Evolutionary conservation across 1,139 yeast genomes (phyloP), one percentile per base, ranked within the genome.

Genomic region (Lodderomyces metapsilosis): DNA sequence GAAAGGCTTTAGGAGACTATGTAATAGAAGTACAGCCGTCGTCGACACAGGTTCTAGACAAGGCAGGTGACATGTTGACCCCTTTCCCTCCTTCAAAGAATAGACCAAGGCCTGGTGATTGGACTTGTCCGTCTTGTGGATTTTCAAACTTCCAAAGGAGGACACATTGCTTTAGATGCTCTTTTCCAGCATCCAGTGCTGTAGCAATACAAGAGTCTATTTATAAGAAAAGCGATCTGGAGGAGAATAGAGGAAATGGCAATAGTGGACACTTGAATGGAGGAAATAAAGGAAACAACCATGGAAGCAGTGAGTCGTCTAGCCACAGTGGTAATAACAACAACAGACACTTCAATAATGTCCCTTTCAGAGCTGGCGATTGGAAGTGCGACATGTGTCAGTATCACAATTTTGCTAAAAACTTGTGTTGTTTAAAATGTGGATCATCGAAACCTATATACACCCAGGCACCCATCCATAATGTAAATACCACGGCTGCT

Each of bases 81-180:
- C 88, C 95, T 8, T 89, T 91, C 62, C 96, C 96, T 11, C 83
- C 89, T 20, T 82, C 88, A 38, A 89, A 89, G 55, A 89, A 89
- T 60, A 76, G 95, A 52, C 96, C 96, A 18, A 75, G 98, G 56
- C 97, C 97, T 0, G 98, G 98, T 18, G 98, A 91, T 58, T 91
- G 98, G 98, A 87, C 88, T 6, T 91, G 98, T 64, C 96, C 96
- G 13, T 83, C 92, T 5, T 91, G 98, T 69, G 96, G 97, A 1
- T 91, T 91, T 58, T 86, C 95, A 30, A 91, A 91, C 59, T 91
- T 91, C 65, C 98, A 91, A 64, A 79, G 97, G 55, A 78, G 98
- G 62, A 87, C 95, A 1, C 95, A 95, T 3, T 91, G 98, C 63
- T 88, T 89, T 69, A 75, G 97, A 50, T 91, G 98, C 59, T 83